These are phyloP conservation scores for Pichia sp. DNA, from an alignment of 1,139 yeast species.

Conservation along the genomic window DNA sequence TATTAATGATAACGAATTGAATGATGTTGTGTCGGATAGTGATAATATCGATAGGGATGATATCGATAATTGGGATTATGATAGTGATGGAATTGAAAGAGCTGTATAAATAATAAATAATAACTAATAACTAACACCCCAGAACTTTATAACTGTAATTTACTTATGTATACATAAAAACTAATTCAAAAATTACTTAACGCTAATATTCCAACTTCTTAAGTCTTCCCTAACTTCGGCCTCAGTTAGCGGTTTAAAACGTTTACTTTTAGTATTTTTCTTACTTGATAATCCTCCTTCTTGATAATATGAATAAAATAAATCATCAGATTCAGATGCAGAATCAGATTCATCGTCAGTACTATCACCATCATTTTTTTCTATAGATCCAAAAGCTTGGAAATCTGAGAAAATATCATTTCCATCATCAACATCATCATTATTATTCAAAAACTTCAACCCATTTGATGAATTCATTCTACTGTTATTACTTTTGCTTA, in stretches of 20 bases:
- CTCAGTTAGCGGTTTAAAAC: slow-evolving; percentile 25
- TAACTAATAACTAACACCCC: too few relatives aligned
- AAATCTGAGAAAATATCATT: slow-evolving; percentile 21
- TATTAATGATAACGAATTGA: slow-evolving; percentile 9
- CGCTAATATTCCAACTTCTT: slow-evolving; percentile 27
- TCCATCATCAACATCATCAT: neutral
- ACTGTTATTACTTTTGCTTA: neutral
- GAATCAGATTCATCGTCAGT: neutral
- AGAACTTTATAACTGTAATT: too few relatives aligned
- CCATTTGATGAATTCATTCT: neutral
- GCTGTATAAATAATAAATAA: slow-evolving; percentile 8
- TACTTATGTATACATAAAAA: too few relatives aligned
- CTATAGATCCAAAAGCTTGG: slow-evolving; percentile 14
- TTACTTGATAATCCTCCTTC: neutral
- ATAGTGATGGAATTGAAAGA: slow-evolving; percentile 24
- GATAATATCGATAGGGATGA: slow-evolving; percentile 1
- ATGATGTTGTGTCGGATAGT: slow-evolving; percentile 17
- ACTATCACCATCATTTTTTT: neutral
- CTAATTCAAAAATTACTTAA: neutral
- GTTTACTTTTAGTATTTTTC: slow-evolving; percentile 1
- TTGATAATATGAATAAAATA: neutral
- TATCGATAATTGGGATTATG: slow-evolving; percentile 23
- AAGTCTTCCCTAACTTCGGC: slow-evolving; percentile 25
- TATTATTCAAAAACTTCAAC: too few relatives aligned
- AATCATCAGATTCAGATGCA: slow-evolving; percentile 7